Evolutionary conservation across 495 filamentous ascomycete species (phyloP), one percentile per base, ranked within the genome.

Genomic region (Bacidia gigantensis): DNA sequence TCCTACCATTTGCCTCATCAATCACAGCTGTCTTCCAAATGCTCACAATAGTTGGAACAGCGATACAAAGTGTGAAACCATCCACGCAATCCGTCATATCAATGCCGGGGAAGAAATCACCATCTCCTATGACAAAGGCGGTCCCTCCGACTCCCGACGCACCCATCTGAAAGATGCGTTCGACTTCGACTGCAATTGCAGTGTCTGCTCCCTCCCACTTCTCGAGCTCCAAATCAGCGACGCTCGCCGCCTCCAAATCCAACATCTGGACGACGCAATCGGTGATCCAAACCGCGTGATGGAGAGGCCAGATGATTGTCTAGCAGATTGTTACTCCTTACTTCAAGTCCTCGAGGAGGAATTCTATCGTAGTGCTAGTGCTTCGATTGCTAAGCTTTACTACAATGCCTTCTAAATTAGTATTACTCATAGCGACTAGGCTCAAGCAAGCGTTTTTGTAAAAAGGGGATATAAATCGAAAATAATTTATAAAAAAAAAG

Each of bases 21-120:
- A 69, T 40, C 72, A 75, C 51, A 64, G 59, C 46, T 75, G 72
- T 56, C 51, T 55, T 0, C 68, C 69, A 1, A 75, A 75, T 53
- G 63, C 65, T 0, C 60, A 66, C 18, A 57, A 57, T 3, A 73
- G 67, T 67, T 73, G 73, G 52, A 60, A 58, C 1, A 50, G 55
- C 10, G 32, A 61, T 1, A 41, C 58, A 35, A 35, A 7, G 7
- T 56, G 56, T 29, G 52, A 67, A 17, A 72, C 62, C 11, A 55
- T 75, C 29, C 65, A 70, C 42, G 66, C 71, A 11, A 60, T 66
- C 25, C 58, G 64, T 12, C 52, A 63, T 22, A 69, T 75, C 50
- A 56, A 62, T 23, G 61, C 55, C 0, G 69, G 72, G 11, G 62
- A 71, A 21, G 68, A 74, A 55, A 64, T 73, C 42, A 69, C 62